phyloP scores from a whole-genome alignment of 108 stramenopile species.

The Cylindrotheca fusiformis region DNA sequence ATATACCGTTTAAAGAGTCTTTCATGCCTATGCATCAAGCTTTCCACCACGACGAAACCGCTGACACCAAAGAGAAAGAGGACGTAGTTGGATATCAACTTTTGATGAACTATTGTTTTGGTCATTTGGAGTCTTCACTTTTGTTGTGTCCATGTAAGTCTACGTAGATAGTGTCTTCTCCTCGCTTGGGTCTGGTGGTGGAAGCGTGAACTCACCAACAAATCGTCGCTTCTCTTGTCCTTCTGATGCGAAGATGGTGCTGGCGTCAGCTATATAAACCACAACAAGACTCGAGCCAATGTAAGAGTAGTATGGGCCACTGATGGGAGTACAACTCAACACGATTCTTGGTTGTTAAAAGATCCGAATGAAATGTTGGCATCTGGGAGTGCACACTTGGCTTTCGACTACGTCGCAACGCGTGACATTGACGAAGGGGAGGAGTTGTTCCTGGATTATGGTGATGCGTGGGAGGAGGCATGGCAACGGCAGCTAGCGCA shows the following conservation, averaged over 20 bases:
- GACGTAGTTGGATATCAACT: constrained; percentile 37
- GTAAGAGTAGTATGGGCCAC: constrained; percentile 37
- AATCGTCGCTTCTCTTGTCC: too few species aligned
- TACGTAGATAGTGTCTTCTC: constrained; percentile 15
- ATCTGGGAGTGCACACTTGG: constrained; percentile 16
- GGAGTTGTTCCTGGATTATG: constrained; percentile 63
- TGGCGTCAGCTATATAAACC: constrained; percentile 59
- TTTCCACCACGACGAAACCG: background rate
- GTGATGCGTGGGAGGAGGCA: constrained; percentile 49
- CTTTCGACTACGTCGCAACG: constrained; percentile 49
- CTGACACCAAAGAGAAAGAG: constrained; percentile 4
- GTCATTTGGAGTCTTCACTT: constrained; percentile 48
- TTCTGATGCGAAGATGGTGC: constrained; percentile 27
- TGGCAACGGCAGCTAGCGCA: constrained; percentile 39
- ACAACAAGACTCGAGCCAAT: constrained; percentile 24
- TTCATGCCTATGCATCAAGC: constrained; percentile 25
- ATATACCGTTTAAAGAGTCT: constrained; percentile 34
- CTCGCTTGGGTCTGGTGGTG: background rate
- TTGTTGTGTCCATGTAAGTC: constrained; percentile 61
- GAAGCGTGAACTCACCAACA: background rate
- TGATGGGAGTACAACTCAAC: constrained; percentile 23
- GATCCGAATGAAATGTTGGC: constrained; percentile 22
- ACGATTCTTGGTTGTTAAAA: constrained; percentile 37
- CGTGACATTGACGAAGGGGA: constrained; percentile 56
- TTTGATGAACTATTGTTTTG: constrained; percentile 77